A percentile compares a stretch with the other conserved stretches of the same genome.
Conservation (phyloP, 768 basidiomycete genomes). For the Collybia mongolica region DNA sequence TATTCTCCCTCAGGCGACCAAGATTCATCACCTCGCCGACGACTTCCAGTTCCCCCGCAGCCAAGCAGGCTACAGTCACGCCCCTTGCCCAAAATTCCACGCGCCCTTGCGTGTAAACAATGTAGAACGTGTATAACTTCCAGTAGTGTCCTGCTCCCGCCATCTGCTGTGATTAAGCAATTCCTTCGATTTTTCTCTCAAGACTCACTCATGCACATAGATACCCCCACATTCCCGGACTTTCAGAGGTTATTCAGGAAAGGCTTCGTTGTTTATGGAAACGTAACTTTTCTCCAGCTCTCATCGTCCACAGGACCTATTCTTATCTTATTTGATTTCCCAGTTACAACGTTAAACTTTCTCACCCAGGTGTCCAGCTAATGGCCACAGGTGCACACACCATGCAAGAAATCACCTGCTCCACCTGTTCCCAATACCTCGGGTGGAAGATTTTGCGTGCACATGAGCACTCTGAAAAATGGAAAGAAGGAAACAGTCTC, state of each 20-base stretch:
- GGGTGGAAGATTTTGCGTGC: conserved; percentile 66
- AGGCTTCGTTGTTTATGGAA: conserved; percentile 57
- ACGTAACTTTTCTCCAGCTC: conserved; percentile 34
- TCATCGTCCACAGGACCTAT: not conserved
- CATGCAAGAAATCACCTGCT: conserved; percentile 55
- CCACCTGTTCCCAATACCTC: conserved; percentile 48
- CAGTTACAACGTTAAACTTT: conserved; percentile 48
- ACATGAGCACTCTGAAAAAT: conserved; percentile 52
- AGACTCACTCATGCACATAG: conserved; percentile 19
- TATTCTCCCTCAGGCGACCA: conserved; percentile 12
- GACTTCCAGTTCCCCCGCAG: conserved; percentile 19
- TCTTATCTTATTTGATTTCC: not conserved
- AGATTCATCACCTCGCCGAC: conserved; percentile 11
- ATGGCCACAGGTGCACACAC: conserved; percentile 67
- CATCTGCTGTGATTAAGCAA: conserved; percentile 32
- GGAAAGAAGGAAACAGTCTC: conserved; percentile 61
- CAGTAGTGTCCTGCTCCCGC: conserved; percentile 38
- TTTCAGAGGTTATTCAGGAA: conserved; percentile 57
- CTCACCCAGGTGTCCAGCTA: conserved; percentile 48
- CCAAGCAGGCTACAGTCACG: conserved; percentile 28
- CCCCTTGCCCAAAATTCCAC: conserved; percentile 50
- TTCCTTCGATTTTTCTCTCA: not conserved
- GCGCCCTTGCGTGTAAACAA: conserved; percentile 42
- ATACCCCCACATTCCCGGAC: conserved; percentile 44
- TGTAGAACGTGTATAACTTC: conserved; percentile 47